Conservation (phyloP, 2,329 filamentous ascomycete genomes). For the Trichoderma koningiopsis region DNA sequence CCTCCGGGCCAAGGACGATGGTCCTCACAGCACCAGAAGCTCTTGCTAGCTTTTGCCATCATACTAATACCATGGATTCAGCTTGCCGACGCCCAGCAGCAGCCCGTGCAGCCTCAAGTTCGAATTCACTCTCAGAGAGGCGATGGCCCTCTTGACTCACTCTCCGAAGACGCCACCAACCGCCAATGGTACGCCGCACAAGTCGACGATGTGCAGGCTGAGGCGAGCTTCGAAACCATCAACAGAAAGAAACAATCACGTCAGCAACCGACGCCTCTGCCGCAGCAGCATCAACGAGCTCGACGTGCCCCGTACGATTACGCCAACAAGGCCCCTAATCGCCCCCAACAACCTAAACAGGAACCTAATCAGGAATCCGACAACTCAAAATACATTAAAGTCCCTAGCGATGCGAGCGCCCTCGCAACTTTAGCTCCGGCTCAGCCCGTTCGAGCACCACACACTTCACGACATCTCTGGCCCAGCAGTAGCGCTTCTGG, state of each 20-base stretch:
- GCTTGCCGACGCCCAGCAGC: constrained; percentile 66
- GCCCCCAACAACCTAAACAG: constrained; percentile 38
- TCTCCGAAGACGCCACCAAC: constrained; percentile 35
- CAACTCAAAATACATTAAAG: constrained; percentile 40
- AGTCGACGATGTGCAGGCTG: constrained; percentile 34
- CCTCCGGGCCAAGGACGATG: constrained; percentile 60
- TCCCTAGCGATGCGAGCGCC: constrained; percentile 81
- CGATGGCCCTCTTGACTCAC: constrained; percentile 33
- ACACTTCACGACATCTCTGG: constrained; percentile 62
- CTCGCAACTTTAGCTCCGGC: constrained; percentile 97
- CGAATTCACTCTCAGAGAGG: constrained; percentile 14
- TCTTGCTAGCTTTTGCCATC: constrained; percentile 58
- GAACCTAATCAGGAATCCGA: constrained; percentile 37
- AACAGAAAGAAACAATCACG: constrained; percentile 30
- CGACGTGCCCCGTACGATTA: constrained; percentile 25
- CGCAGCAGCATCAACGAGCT: constrained; percentile 29
- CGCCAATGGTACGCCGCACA: constrained; percentile 38
- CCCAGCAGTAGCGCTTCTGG: constrained; percentile 63
- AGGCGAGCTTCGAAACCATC: constrained; percentile 34
- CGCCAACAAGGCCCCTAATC: constrained; percentile 28
- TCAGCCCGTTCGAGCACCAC: constrained; percentile 91
- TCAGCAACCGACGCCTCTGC: constrained; percentile 19
- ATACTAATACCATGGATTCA: constrained; percentile 58
- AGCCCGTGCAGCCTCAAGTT: constrained; percentile 46
- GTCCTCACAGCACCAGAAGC: constrained; percentile 49